Evolutionary conservation across 768 basidiomycete species (phyloP).

Genomic region (Coprinopsis sp.): DNA sequence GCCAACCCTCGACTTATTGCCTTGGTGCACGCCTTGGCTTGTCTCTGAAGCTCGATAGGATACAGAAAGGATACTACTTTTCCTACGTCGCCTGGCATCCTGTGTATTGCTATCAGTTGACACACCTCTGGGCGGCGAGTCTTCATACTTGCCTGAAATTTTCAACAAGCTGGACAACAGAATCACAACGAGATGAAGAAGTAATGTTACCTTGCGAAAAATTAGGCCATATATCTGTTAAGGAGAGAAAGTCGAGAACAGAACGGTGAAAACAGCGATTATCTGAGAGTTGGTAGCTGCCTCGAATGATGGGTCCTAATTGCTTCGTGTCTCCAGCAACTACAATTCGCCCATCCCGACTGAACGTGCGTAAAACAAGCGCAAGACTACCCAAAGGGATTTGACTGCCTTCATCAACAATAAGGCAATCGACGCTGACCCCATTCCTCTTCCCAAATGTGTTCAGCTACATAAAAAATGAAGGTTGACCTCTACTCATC

Average conservation of each 20-base stretch:
- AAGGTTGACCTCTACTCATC: background rate
- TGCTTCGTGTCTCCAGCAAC: conserved; percentile 51
- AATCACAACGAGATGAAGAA: conserved; percentile 31
- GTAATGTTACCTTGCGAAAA: no score
- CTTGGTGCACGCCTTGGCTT: no score
- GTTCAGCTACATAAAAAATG: conserved; percentile 29
- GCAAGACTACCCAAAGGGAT: conserved; percentile 42
- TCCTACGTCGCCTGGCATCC: background rate
- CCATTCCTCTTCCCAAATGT: conserved; percentile 39
- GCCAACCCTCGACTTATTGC: no score
- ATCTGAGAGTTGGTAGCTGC: conserved; percentile 39
- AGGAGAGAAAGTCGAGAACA: conserved; percentile 44
- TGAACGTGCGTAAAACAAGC: conserved; percentile 40
- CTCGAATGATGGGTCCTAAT: conserved; percentile 45
- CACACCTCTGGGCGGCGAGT: no score
- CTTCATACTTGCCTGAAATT: conserved; percentile 39
- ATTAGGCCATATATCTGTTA: conserved; percentile 3
- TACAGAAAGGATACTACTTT: background rate
- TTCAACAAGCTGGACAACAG: conserved; percentile 45
- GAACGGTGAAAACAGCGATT: conserved; percentile 41
- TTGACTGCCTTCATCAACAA: conserved; percentile 51
- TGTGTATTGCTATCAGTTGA: no score
- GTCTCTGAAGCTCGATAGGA: no score
- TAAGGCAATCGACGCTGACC: conserved; percentile 38
- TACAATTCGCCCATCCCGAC: conserved; percentile 34